Evolutionary conservation across 345 rosid genomes (phyloP), one percentile per base, ranked within the genome.

Genomic region (Kandelia obovata): DNA sequence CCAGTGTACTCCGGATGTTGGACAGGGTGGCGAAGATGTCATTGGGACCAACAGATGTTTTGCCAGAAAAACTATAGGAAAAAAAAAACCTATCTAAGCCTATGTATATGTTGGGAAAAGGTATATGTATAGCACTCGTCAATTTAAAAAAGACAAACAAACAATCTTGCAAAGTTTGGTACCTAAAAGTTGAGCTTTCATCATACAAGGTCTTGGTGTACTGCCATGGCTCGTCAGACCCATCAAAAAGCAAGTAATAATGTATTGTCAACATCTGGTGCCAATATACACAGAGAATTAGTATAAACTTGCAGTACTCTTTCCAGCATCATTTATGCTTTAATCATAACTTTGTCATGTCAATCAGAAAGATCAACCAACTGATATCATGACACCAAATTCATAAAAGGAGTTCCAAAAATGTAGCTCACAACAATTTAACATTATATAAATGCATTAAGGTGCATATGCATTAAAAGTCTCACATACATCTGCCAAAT

Each of bases 231-330:
- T 91, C 95, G n/a, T 94, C 95, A 7, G 83, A 65, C 56, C 98
- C 98, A 76, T 91, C 90, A 62, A 94, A 91, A 72, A 94, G 94
- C 20, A 91, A 82, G 82, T 91, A 94, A 71, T 94, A 94, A 81
- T 91, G 97, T 79, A 94, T 91, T 5, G 97, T 83, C 77, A 91
- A 63, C 98, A 94, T 94, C 98, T 94, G 87, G 39, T 62, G 62
- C 70, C 53, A 62, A 43, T 63, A 65, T 69, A 23, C 64, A 46
- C 5, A 26, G 7, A 68, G 52, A 4, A 66, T 46, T 17, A 67
- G 32, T 21, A 43, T n/a, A 60, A 69, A 19, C 43, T 31, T 64
- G 5, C 25, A 47, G 17, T 13, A 4, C 26, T 21, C 43, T 37
- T 55, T 55, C 49, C 26, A 62, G 35, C 2, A 26, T 17, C 7